These are phyloP conservation scores for Lepidium campestre DNA, from an alignment of 441 rosid species.

Conservation along the genomic window DNA sequence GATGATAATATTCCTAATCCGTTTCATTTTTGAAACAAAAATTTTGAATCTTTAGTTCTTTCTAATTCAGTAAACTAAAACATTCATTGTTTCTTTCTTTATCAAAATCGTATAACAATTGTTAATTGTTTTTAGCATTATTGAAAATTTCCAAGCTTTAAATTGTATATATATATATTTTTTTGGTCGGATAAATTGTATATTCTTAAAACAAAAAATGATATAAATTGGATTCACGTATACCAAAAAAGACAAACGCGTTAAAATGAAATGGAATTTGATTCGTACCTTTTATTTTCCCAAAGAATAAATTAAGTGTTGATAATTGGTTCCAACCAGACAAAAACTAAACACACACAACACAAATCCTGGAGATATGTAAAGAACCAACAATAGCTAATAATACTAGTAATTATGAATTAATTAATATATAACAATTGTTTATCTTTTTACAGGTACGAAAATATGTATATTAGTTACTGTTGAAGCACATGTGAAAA, in stretches of 20 bases:
- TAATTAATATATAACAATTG: not conserved
- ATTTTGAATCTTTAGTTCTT: not conserved
- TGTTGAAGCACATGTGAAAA: conserved; percentile 25
- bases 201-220: not conserved
- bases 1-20: not conserved
- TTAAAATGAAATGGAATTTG: conserved; percentile 18
- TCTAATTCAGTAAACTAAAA: conserved; percentile 2
- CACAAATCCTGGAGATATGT: conserved; percentile 24
- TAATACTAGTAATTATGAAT: not conserved
- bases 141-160: not conserved
- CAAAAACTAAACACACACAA: conserved; percentile 15
- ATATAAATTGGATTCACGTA: conserved; percentile 5
- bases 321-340: conserved; percentile 25
- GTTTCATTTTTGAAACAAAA: not conserved
- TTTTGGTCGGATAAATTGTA: too few relatives aligned
- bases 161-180: too few relatives aligned
- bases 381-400: not conserved
- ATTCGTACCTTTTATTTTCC: conserved; percentile 23
- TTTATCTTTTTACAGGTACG: not conserved
- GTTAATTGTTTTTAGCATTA: not conserved
- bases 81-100: not conserved
- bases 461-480: not conserved
- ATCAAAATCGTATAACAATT: not conserved
- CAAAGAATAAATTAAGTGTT: not conserved
- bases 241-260: conserved; percentile 10